These are phyloP conservation scores for Pythium aristosporum DNA, from an alignment of 352 stramenopile genomes.

Conservation along the genomic window DNA sequence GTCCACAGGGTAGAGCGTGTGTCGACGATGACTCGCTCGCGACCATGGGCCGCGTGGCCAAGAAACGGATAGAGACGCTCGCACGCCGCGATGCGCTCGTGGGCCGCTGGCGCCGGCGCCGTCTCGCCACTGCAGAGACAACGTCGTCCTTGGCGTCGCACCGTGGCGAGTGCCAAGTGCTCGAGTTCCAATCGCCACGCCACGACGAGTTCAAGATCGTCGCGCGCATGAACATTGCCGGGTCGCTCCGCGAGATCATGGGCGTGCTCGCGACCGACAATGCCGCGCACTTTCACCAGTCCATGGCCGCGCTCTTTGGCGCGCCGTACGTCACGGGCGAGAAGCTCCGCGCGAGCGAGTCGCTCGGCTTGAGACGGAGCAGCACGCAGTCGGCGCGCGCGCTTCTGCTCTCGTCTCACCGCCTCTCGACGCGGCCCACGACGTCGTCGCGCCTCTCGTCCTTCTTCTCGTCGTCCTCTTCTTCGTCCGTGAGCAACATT, in stretches of 20 bases:
- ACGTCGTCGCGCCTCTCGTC: constrained; percentile 10
- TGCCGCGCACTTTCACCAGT: constrained; percentile 50
- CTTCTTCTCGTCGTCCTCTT: not conserved
- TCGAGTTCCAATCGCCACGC: constrained; percentile 28
- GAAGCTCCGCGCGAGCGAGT: constrained; percentile 31
- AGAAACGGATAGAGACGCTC: constrained; percentile 43
- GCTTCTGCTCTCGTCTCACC: not conserved
- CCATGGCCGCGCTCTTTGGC: constrained; percentile 65
- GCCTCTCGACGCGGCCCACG: constrained; percentile 19
- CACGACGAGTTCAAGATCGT: constrained; percentile 62
- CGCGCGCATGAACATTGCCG: constrained; percentile 56
- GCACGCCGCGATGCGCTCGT: constrained; percentile 46
- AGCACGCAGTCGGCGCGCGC: not conserved
- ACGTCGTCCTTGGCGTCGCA: not conserved
- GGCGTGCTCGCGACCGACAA: constrained; percentile 51
- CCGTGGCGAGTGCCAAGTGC: constrained; percentile 45
- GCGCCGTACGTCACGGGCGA: constrained; percentile 60
- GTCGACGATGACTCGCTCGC: constrained; percentile 39
- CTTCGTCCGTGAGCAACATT: constrained; percentile 19
- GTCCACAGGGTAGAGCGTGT: not conserved
- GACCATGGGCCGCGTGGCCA: constrained; percentile 34
- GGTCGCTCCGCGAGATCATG: constrained; percentile 60
- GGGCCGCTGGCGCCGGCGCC: constrained; percentile 35
- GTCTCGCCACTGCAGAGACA: not conserved
- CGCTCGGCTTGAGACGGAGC: not conserved